These are phyloP conservation scores for Candida methanosorbosa DNA, from an alignment of 805 yeast species.

Conservation along the genomic window DNA sequence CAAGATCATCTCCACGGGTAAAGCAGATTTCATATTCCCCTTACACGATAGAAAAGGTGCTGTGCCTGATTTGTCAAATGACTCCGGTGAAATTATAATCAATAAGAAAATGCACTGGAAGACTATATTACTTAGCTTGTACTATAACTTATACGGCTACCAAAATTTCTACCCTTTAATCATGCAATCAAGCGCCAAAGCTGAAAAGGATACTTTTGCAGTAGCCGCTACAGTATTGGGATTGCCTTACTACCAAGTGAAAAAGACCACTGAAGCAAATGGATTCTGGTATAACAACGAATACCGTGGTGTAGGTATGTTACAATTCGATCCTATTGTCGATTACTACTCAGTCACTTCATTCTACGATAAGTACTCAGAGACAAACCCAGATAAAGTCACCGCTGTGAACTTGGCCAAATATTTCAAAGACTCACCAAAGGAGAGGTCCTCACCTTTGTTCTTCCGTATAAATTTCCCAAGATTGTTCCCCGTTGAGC, in stretches of 20 bases:
- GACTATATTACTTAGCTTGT: constrained; percentile 37
- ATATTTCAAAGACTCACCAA: constrained; percentile 13
- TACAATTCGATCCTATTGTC: constrained; percentile 41
- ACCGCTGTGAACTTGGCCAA: constrained; percentile 9
- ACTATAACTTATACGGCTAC: constrained; percentile 41
- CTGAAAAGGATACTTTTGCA: constrained; percentile 44
- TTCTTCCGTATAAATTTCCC: constrained; percentile 26
- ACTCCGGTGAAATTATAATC: constrained; percentile 41
- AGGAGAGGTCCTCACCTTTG: constrained; percentile 18
- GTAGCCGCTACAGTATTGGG: constrained; percentile 38
- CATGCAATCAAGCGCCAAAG: constrained; percentile 28
- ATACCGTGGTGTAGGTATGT: constrained; percentile 43
- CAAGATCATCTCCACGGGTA: constrained; percentile 15
- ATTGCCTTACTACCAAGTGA: constrained; percentile 36
- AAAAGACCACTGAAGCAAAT: constrained; percentile 35
- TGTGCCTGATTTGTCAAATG: constrained; percentile 40
- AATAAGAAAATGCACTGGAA: constrained; percentile 39
- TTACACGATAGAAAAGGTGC: constrained; percentile 31
- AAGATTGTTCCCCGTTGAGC: constrained; percentile 22
- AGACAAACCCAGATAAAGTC: constrained; percentile 11
- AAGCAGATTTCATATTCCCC: constrained; percentile 10
- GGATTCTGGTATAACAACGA: constrained; percentile 31
- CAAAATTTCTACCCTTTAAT: constrained; percentile 31
- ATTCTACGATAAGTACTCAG: constrained; percentile 12
- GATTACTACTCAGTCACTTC: constrained; percentile 24